Percentiles rank a stretch among this genome's conserved stretches.
phyloP scores from a whole-genome alignment of 2,329 filamentous ascomycete species.

The Calonectria pteridis region DNA sequence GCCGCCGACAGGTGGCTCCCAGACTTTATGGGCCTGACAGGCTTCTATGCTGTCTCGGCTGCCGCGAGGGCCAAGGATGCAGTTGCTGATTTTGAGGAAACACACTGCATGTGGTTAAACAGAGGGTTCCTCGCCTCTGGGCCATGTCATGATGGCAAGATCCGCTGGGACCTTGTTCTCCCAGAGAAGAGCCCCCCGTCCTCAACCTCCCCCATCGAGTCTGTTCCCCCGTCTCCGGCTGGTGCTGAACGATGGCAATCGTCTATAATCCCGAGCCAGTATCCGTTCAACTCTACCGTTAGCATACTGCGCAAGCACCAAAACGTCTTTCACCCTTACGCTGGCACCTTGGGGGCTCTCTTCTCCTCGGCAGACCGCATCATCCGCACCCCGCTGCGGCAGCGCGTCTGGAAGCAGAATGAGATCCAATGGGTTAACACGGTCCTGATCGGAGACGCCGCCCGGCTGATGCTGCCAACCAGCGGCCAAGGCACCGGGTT shows the following conservation, averaged over 20 bases:
- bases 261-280: conserved; percentile 30
- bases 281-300: conserved; percentile 26
- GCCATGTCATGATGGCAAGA: conserved; percentile 32
- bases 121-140: conserved; percentile 36
- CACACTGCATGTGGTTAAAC: conserved; percentile 32
- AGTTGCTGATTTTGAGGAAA: conserved; percentile 26
- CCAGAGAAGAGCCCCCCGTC: conserved; percentile 32
- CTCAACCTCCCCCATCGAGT: conserved; percentile 7
- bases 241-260: conserved; percentile 30
- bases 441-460: conserved; percentile 41
- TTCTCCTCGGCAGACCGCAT: conserved; percentile 39
- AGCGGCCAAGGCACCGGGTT: conserved; percentile 45
- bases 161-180: conserved; percentile 43
- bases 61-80: conserved; percentile 1
- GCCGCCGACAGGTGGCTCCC: conserved; percentile 37
- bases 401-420: conserved; percentile 40
- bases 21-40: conserved; percentile 37
- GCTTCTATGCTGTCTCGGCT: conserved; percentile 40
- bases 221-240: background rate
- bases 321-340: conserved; percentile 36
- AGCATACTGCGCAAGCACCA: conserved; percentile 26
- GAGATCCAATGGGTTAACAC: conserved; percentile 39
- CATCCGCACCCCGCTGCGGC: conserved; percentile 39
- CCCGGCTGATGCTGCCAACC: conserved; percentile 41
- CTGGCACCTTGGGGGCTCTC: conserved; percentile 35